Evolutionary conservation across 1,284 basidiomycete species (phyloP).

Genomic region (Fomitiporia mediterranea): DNA sequence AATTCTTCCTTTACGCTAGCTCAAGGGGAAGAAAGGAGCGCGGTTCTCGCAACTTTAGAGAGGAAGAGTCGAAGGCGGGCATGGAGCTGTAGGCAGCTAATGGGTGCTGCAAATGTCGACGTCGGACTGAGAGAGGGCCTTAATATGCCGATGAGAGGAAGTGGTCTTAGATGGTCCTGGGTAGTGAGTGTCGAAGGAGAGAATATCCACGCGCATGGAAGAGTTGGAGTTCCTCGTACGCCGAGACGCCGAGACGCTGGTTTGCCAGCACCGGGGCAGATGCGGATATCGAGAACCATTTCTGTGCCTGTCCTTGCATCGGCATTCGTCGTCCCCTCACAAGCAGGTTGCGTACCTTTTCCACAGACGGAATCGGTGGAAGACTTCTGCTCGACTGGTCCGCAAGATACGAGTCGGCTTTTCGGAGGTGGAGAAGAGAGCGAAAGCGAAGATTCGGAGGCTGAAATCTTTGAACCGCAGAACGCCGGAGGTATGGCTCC

Average conservation of each 20-base stretch:
- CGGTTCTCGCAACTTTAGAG: slow-evolving; percentile 39
- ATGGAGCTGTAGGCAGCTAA: slow-evolving; percentile 41
- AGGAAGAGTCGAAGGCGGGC: slow-evolving; percentile 48
- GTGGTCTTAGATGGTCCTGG: neutral
- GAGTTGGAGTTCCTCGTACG: neutral
- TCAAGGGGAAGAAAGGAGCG: slow-evolving; percentile 1
- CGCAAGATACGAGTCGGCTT: slow-evolving; percentile 16
- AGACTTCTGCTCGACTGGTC: slow-evolving; percentile 20
- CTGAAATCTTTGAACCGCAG: neutral
- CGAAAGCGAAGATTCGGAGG: neutral
- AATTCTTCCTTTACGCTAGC: neutral
- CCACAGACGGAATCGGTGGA: slow-evolving; percentile 15
- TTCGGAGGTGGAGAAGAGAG: slow-evolving; percentile 8
- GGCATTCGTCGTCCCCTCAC: neutral
- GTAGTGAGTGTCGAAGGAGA: neutral
- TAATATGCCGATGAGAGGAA: neutral
- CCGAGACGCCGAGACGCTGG: neutral
- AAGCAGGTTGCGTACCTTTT: slow-evolving; percentile 11
- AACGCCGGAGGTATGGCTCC: neutral
- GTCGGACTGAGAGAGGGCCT: slow-evolving; percentile 1
- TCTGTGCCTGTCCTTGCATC: neutral
- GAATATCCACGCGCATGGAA: neutral
- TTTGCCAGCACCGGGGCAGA: neutral
- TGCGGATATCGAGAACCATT: neutral
- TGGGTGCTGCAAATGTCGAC: neutral